Evolutionary conservation across 192 early-diverging fungal species (phyloP).

Genomic region (Backusella australiensis): DNA sequence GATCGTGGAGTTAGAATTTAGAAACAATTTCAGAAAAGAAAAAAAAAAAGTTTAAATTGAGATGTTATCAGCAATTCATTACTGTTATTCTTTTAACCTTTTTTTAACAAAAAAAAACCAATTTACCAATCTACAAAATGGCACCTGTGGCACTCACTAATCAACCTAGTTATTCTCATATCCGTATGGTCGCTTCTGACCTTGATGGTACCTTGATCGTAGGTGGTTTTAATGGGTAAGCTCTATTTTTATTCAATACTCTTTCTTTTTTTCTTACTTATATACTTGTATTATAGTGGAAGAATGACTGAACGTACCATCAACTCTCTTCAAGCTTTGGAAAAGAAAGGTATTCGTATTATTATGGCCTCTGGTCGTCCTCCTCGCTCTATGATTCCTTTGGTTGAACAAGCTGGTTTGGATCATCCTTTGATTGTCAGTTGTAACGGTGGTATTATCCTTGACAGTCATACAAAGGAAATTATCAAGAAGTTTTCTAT

Average conservation of each 20-base stretch:
- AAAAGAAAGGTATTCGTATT: conserved; percentile 17
- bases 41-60: conserved; percentile 1
- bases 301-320: conserved; percentile 9
- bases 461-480: conserved; percentile 3
- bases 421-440: conserved; percentile 16
- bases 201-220: conserved; percentile 28
- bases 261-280: not conserved
- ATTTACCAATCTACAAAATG: not conserved
- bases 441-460: conserved; percentile 30
- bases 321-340: conserved; percentile 16
- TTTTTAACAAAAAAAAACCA: not conserved
- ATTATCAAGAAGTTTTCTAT: conserved; percentile 27
- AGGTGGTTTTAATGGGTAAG: conserved; percentile 13
- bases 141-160: not conserved
- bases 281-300: conserved; percentile 5
- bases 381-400: conserved; percentile 25
- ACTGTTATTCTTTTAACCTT: not conserved
- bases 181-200: conserved; percentile 26
- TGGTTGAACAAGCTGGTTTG: conserved; percentile 17
- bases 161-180: conserved; percentile 6
- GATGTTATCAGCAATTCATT: not conserved
- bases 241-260: not conserved
- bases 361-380: conserved; percentile 30
- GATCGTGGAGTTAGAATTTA: not conserved
- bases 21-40: not conserved